Evolutionary conservation across 208 protist species (phyloP).

Genomic region (Phytomonas sp.): DNA sequence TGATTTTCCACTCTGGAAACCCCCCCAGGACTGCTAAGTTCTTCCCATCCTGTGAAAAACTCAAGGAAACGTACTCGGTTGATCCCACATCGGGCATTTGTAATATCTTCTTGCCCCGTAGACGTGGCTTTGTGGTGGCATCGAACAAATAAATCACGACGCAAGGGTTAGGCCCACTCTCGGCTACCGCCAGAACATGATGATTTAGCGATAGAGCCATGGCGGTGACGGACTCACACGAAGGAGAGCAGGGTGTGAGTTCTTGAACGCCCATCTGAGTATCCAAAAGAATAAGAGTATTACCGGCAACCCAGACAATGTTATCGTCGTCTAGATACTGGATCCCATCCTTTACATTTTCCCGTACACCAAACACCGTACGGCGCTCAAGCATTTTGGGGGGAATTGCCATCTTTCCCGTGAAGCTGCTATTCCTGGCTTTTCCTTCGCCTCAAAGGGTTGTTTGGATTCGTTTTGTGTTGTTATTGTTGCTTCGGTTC

Average conservation of each 20-base stretch:
- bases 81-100: slow-evolving; percentile 79
- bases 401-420: slow-evolving; percentile 28
- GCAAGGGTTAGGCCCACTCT: slow-evolving; percentile 69
- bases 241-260: slow-evolving; percentile 81
- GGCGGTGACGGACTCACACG: slow-evolving; percentile 84
- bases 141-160: slow-evolving; percentile 92
- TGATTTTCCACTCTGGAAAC: slow-evolving; percentile 89
- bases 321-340: slow-evolving; percentile 92
- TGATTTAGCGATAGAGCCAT: slow-evolving; percentile 86
- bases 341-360: slow-evolving; percentile 88
- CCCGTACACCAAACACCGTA: slow-evolving; percentile 90
- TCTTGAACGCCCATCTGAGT: slow-evolving; percentile 87
- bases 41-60: slow-evolving; percentile 88
- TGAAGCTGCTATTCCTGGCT: too few species aligned
- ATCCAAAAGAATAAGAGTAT: slow-evolving; percentile 90
- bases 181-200: slow-evolving; percentile 91
- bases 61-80: slow-evolving; percentile 79
- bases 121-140: slow-evolving; percentile 53
- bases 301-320: slow-evolving; percentile 88
- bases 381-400: slow-evolving; percentile 79
- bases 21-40: slow-evolving; percentile 84
- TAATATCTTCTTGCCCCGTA: slow-evolving; percentile 78
- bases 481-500: slow-evolving; percentile 6
- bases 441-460: not conserved
- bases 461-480: not conserved